phyloP scores from a whole-genome alignment of 2,329 filamentous ascomycete species.

The Colletotrichum caudatum region DNA sequence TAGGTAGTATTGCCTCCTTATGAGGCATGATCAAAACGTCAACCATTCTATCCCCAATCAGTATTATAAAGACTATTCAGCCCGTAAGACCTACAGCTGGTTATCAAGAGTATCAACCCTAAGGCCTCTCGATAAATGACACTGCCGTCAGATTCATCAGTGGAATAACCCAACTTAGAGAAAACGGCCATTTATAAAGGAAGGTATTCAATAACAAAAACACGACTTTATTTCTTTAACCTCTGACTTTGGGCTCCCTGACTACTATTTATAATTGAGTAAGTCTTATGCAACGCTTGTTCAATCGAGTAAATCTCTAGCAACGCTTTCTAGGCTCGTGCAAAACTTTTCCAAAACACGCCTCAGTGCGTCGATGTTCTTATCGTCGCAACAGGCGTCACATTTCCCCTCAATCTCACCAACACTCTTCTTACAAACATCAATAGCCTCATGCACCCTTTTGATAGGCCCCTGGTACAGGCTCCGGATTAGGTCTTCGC shows the following conservation, averaged over 20 bases:
- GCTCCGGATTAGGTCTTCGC: slow-evolving; percentile 15
- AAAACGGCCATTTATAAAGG: background rate
- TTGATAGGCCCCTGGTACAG: slow-evolving; percentile 1
- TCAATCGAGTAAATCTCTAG: background rate
- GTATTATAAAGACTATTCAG: background rate
- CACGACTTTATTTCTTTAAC: background rate
- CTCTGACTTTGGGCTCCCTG: background rate
- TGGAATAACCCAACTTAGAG: background rate
- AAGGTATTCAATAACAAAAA: background rate
- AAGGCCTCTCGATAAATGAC: background rate
- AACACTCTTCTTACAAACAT: slow-evolving; percentile 17
- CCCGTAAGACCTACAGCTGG: background rate
- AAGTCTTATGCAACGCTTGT: background rate
- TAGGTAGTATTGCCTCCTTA: too few species aligned
- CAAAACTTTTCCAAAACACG: slow-evolving; percentile 26
- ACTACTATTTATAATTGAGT: background rate
- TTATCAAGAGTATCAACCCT: background rate
- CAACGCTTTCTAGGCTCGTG: background rate
- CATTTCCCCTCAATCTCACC: background rate
- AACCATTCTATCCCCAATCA: too few species aligned
- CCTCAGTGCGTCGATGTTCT: background rate
- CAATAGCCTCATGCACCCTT: slow-evolving; percentile 16
- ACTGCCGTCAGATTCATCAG: background rate
- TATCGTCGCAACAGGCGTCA: slow-evolving; percentile 5
- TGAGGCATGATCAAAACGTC: too few species aligned